phyloP scores from a whole-genome alignment of 768 basidiomycete species.

The Nidularia pulvinata region DNA sequence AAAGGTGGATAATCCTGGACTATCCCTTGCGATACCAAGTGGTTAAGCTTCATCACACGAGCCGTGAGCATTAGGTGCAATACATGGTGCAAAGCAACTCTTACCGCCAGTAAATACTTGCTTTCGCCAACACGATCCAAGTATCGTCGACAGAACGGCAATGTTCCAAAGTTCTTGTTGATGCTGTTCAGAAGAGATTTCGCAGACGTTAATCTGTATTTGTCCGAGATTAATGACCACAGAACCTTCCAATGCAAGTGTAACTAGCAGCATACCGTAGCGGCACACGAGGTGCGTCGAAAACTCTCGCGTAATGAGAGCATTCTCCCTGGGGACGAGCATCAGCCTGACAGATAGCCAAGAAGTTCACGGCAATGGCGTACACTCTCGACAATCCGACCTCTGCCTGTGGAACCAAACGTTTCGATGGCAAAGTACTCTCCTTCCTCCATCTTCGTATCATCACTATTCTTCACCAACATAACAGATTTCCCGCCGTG shows the following conservation, averaged over 20 bases:
- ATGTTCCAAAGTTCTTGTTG: conserved; percentile 90
- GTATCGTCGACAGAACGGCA: conserved; percentile 96
- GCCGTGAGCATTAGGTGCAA: neutral
- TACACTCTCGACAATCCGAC: conserved; percentile 83
- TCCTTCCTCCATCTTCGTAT: conserved; percentile 98
- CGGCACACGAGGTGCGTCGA: conserved; percentile 70
- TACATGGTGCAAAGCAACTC: conserved; percentile 15
- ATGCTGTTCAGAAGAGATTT: conserved; percentile 87
- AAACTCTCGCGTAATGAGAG: conserved; percentile 86
- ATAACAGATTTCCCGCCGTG: conserved; percentile 94
- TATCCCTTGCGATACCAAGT: conserved; percentile 85
- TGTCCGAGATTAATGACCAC: neutral
- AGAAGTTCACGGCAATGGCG: conserved; percentile 9
- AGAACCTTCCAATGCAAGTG: conserved; percentile 2
- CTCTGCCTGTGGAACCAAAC: conserved; percentile 96
- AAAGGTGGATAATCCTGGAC: conserved; percentile 94
- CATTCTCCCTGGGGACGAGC: conserved; percentile 68
- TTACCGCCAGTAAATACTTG: conserved; percentile 88
- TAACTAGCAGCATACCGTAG: conserved; percentile 55
- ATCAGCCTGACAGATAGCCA: neutral
- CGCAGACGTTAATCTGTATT: conserved; percentile 72
- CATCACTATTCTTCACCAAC: conserved; percentile 87
- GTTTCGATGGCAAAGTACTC: conserved; percentile 99
- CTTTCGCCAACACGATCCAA: conserved; percentile 91
- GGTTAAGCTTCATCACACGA: conserved; percentile 63